Evolutionary conservation across 2,329 filamentous ascomycete genomes (phyloP), one percentile per base, ranked within the genome.

Genomic region (Talaromyces rugulosus): DNA sequence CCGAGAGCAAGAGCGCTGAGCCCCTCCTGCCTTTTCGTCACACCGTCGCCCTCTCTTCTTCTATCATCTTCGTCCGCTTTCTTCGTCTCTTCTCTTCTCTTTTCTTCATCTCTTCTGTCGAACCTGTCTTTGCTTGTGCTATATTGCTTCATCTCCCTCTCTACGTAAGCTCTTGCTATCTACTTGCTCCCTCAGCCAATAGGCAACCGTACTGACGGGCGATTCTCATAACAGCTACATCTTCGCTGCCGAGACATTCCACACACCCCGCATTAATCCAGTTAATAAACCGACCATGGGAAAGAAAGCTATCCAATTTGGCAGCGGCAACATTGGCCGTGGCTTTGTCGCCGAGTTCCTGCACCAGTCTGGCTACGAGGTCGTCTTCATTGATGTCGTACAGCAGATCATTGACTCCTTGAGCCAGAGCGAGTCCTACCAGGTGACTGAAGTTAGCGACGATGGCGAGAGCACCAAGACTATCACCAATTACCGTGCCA

Each of bases 301-400:
- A 31, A 62, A 58, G 76, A 91, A 89, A 75, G 90, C 90, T 68
- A 86, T 94, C 75, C 91, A 94, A 80, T 94, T 95, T 70, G 91
- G 91, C 68, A 90, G 90, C 71, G 91, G 91, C 74, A 94, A 94
- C 78, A 94, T 95, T 73, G 91, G 89, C 77, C 89, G 89, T 76
- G 90, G 91, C 77, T 95, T 95, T 69, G 91, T 95, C 60, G 91
- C 89, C 71, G 92, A 92, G 79, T 95, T 97, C 81, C 86, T 98
- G 47, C 91, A 96, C 83, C 89, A 96, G 78, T 95, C 93, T 12
- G 93, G 91, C 74, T 99, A 93, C 76, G 91, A 97, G 74, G 94
- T 99, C 71, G 84, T 98, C 81, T 98, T 99, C 73, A 89, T 96
- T 70, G 95, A 99, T 82, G 93, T 99, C 68, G 88, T 92, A 80